These are phyloP conservation scores for Phylloporus sp. DNA, from an alignment of 768 basidiomycete genomes.

Conservation along the genomic window DNA sequence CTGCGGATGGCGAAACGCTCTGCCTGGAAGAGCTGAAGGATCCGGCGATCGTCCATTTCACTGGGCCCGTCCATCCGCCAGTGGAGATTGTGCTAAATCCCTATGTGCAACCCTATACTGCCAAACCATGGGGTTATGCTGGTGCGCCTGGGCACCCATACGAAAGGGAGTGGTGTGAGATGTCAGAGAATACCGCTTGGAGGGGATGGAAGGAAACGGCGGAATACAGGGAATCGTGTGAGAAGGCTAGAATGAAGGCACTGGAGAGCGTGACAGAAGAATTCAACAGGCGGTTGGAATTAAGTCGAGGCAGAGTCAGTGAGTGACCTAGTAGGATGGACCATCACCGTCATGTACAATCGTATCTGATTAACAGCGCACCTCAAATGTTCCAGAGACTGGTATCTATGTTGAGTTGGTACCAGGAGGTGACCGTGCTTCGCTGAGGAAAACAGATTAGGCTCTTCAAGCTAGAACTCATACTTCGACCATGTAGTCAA, in stretches of 20 bases:
- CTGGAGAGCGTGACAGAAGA: conserved; percentile 6
- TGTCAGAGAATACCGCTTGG: conserved; percentile 44
- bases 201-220: conserved; percentile 28
- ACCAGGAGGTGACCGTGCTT: no score
- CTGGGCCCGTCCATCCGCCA: conserved; percentile 49
- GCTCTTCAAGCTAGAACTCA: no score
- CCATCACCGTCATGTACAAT: neutral
- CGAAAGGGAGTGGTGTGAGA: conserved; percentile 44
- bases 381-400: neutral
- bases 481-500: no score
- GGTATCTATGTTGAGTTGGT: no score
- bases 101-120: conserved; percentile 48
- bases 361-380: neutral
- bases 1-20: conserved; percentile 34
- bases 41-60: conserved; percentile 53
- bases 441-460: no score
- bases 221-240: conserved; percentile 18
- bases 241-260: conserved; percentile 8
- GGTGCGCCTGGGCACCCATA: conserved; percentile 52
- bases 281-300: conserved; percentile 7
- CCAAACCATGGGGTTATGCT: conserved; percentile 58
- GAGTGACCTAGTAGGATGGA: neutral
- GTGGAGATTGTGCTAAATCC: conserved; percentile 46
- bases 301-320: neutral
- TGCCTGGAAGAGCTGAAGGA: conserved; percentile 35